Percentiles rank a stretch among this genome's conserved stretches.
Conservation (phyloP, 2,329 filamentous ascomycete species). For the Fusarium sp. region DNA sequence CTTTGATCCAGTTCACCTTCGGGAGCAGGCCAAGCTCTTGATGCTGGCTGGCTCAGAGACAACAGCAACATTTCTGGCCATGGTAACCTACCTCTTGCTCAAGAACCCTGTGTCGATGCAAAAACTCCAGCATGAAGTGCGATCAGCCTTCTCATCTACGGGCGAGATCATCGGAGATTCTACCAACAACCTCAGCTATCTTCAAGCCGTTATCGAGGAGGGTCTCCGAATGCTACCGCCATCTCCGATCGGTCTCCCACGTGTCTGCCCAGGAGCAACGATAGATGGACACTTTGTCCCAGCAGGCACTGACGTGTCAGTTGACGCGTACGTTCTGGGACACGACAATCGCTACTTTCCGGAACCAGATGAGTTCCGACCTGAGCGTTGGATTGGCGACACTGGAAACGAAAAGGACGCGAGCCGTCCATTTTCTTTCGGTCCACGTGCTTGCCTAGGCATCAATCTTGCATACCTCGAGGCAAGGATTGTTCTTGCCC, state of each 20-base stretch:
- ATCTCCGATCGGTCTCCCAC: slow-evolving; percentile 6
- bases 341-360: slow-evolving; percentile 17
- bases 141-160: background rate
- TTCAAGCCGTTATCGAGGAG: slow-evolving; percentile 25
- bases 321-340: background rate
- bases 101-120: slow-evolving; percentile 3
- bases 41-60: slow-evolving; percentile 29
- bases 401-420: background rate
- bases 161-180: slow-evolving; percentile 21
- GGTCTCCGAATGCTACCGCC: slow-evolving; percentile 25
- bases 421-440: slow-evolving; percentile 6
- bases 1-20: slow-evolving; percentile 2
- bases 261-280: slow-evolving; percentile 10
- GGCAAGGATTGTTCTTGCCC: background rate
- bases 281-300: slow-evolving; percentile 26
- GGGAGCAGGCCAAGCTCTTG: slow-evolving; percentile 31
- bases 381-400: slow-evolving; percentile 9
- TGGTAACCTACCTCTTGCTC: background rate
- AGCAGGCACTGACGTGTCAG: slow-evolving; percentile 15
- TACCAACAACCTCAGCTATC: slow-evolving; percentile 14
- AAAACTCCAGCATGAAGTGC: slow-evolving; percentile 17
- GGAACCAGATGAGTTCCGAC: slow-evolving; percentile 7
- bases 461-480: slow-evolving; percentile 4
- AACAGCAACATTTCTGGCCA: slow-evolving; percentile 8
- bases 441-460: slow-evolving; percentile 6